Evolutionary conservation across 768 basidiomycete genomes (phyloP).

Genomic region (Suillus subalutaceus): DNA sequence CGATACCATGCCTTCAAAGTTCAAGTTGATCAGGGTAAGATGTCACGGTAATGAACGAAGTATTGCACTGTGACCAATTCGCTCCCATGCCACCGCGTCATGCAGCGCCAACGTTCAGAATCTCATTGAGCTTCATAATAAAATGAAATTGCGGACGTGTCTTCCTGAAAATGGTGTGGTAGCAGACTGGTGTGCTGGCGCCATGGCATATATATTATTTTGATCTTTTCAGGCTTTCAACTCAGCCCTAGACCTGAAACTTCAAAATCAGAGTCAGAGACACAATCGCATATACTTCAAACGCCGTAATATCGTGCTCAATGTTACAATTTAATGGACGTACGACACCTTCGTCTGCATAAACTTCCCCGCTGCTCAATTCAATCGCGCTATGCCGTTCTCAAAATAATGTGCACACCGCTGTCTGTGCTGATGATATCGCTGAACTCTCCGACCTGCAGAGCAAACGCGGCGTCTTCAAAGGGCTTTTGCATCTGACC

Average conservation of each 20-base stretch:
- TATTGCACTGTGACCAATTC: not conserved
- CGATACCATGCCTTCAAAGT: not conserved
- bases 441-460: constrained; percentile 77
- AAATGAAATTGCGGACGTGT: not conserved
- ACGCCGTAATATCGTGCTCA: not conserved
- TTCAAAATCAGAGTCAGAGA: not conserved
- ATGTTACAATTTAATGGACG: constrained; percentile 5
- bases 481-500: constrained; percentile 98
- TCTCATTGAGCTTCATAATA: not conserved
- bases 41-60: not conserved
- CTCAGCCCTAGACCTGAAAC: not conserved
- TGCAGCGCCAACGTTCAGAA: not conserved
- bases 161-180: not conserved
- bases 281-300: not conserved
- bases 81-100: not conserved
- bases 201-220: not conserved
- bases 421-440: constrained; percentile 87
- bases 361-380: constrained; percentile 6
- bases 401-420: constrained; percentile 91
- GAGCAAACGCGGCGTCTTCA: constrained; percentile 81
- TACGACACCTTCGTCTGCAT: constrained; percentile 4
- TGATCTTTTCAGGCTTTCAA: not conserved
- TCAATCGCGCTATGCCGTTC: constrained; percentile 59
- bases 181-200: not conserved
- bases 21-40: not conserved